Evolutionary conservation across 2,329 filamentous ascomycete species (phyloP).

Genomic region (Trichoderma sp.): DNA sequence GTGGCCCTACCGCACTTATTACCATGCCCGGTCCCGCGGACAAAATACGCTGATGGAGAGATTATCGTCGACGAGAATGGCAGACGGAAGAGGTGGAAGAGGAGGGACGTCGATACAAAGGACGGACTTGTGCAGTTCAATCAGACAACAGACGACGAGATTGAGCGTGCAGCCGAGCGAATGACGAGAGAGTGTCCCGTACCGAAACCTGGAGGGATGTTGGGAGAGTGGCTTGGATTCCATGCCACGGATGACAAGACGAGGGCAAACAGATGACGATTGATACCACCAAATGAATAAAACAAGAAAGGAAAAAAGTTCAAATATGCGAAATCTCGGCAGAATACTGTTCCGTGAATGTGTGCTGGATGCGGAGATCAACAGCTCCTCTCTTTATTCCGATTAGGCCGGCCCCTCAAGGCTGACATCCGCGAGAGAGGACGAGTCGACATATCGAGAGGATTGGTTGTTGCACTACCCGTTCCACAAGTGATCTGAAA

Average conservation of each 20-base stretch:
- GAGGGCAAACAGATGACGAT: conserved; percentile 28
- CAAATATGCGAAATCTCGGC: not conserved
- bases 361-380: not conserved
- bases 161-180: conserved; percentile 38
- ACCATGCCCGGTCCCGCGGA: conserved; percentile 81
- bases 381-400: not conserved
- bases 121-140: conserved; percentile 51
- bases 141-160: conserved; percentile 38
- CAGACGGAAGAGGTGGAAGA: conserved; percentile 45
- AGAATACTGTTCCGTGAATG: not conserved
- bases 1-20: conserved; percentile 87
- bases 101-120: conserved; percentile 40
- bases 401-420: not conserved
- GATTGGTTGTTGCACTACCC: not conserved
- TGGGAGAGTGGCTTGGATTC: conserved; percentile 75
- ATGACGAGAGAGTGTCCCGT: conserved; percentile 79
- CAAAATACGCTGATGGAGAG: conserved; percentile 70
- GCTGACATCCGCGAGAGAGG: not conserved
- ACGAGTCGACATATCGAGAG: not conserved
- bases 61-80: conserved; percentile 46
- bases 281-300: conserved; percentile 10
- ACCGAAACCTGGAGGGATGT: conserved; percentile 78
- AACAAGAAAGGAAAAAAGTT: not conserved
- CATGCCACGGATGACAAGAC: conserved; percentile 33
- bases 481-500: not conserved